These are phyloP conservation scores for Vitis vinifera DNA, from an alignment of 164 flowering plant species.

Conservation along the genomic window ASM3070453v1 NC_081822.1:13230501-13231000, in stretches of 20 bases:
- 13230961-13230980: conserved; percentile 54
- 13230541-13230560: too few species aligned
- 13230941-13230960: conserved; percentile 85
- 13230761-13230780: conserved; percentile 80
- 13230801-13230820: conserved; percentile 67
- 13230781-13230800: conserved; percentile 93
- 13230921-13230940: conserved; percentile 74
- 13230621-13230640: too few species aligned
- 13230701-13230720: conserved; percentile 77
- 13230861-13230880: conserved; percentile 82
- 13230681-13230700: too few species aligned
- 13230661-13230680: too few species aligned
- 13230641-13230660: too few species aligned
- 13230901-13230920: conserved; percentile 65
- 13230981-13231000: conserved; percentile 58
- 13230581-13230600: too few species aligned
- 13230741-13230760: conserved; percentile 94
- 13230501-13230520: too few species aligned
- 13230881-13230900: conserved; percentile 69
- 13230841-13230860: conserved; percentile 52
- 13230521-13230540: too few species aligned
- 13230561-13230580: too few species aligned
- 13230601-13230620: too few species aligned
- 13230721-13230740: conserved; percentile 95
- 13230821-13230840: conserved; percentile 60